A percentile compares a stretch with the other conserved stretches of the same genome.
phyloP scores from a whole-genome alignment of 768 basidiomycete genomes.

The Termitomyces sp. region DNA sequence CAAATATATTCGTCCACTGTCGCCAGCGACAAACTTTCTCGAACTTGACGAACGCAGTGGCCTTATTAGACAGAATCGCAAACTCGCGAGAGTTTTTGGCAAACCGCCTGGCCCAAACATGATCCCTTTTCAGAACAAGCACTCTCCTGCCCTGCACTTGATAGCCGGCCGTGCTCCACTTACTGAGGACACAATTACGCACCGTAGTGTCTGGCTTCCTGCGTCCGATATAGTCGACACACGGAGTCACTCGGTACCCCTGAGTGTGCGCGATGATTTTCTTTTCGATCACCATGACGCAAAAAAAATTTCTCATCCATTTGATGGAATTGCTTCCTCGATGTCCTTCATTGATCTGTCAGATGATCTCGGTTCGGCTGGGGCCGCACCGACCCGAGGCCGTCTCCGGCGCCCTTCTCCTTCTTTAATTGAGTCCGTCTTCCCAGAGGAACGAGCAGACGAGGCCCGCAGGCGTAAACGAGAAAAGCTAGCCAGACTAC shows the following conservation, averaged over 20 bases:
- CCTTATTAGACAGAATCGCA: slow-evolving; percentile 66
- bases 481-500: slow-evolving; percentile 73
- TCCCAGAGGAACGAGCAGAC: slow-evolving; percentile 51
- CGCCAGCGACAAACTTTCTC: slow-evolving; percentile 63
- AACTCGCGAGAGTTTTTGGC: slow-evolving; percentile 79
- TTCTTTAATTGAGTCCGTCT: slow-evolving; percentile 42
- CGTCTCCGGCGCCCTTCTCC: slow-evolving; percentile 27
- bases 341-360: slow-evolving; percentile 65
- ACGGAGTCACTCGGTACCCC: slow-evolving; percentile 53
- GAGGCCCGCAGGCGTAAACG: slow-evolving; percentile 64
- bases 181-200: slow-evolving; percentile 10
- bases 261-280: slow-evolving; percentile 41
- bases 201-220: slow-evolving; percentile 27
- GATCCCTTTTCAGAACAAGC: slow-evolving; percentile 15
- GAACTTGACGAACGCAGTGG: slow-evolving; percentile 62
- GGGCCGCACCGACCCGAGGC: slow-evolving; percentile 14
- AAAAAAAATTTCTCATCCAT: slow-evolving; percentile 11
- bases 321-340: slow-evolving; percentile 22
- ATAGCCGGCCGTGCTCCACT: slow-evolving; percentile 15
- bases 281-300: slow-evolving; percentile 19
- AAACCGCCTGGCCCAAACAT: slow-evolving; percentile 49
- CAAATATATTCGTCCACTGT: slow-evolving; percentile 23
- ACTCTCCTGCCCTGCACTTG: slow-evolving; percentile 11
- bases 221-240: slow-evolving; percentile 15
- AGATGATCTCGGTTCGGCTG: slow-evolving; percentile 43